Conservation (phyloP, 495 filamentous ascomycete species). For the Hypoxylon rickii region DNA sequence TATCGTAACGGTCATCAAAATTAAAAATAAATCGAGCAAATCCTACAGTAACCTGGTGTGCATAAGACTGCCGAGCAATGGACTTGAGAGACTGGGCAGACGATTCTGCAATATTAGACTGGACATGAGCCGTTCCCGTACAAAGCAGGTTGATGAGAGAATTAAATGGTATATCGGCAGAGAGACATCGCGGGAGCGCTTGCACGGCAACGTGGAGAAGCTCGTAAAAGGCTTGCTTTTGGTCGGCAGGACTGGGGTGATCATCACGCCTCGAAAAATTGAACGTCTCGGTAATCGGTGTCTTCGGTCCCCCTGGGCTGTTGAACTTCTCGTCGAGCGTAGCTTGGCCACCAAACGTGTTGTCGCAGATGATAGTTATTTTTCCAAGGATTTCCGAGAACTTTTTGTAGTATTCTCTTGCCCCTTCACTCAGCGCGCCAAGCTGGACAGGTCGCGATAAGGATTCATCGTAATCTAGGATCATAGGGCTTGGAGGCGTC, state of each 20-base stretch:
- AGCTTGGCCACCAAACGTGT: conserved; percentile 94
- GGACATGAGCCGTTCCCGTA: conserved; percentile 94
- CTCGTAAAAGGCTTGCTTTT: conserved; percentile 94
- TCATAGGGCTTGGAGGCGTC: conserved; percentile 35
- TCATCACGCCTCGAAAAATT: conserved; percentile 85
- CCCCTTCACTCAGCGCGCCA: conserved; percentile 70
- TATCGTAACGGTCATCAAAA: conserved; percentile 94
- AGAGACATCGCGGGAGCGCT: conserved; percentile 89
- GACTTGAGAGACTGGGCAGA: conserved; percentile 93
- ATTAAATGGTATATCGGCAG: conserved; percentile 88
- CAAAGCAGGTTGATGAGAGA: conserved; percentile 93
- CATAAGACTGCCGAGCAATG: conserved; percentile 90
- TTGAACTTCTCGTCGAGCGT: conserved; percentile 94
- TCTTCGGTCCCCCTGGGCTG: conserved; percentile 78
- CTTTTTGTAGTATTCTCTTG: conserved; percentile 79
- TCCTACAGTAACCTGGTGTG: conserved; percentile 94
- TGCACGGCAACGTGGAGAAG: conserved; percentile 94
- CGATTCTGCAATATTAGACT: conserved; percentile 87
- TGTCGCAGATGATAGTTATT: conserved; percentile 93
- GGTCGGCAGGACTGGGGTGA: conserved; percentile 70
- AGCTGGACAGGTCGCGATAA: conserved; percentile 76
- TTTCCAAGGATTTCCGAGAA: conserved; percentile 96
- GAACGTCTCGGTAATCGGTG: conserved; percentile 91
- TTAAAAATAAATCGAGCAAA: conserved; percentile 98
- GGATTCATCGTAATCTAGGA: conserved; percentile 53